Base-by-base conservation (phyloP, 2,329 filamentous ascomycete genomes). In the Penicillium sclerotiorum region DNA sequence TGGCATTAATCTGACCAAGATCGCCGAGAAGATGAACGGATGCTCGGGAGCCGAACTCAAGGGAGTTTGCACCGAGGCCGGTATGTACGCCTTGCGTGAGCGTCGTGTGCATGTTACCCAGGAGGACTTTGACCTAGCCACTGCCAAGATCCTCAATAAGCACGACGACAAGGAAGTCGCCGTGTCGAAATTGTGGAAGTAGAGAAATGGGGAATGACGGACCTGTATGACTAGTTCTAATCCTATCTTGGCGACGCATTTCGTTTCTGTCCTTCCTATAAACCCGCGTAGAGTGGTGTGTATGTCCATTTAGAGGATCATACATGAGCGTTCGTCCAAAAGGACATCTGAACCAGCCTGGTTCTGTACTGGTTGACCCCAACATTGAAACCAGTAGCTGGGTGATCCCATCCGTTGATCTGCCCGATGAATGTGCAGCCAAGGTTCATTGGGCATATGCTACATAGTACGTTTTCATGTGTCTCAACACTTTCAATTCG, bases 1-100 rank as follows among this genome's bases (percentile, higher is more conserved):
- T 67, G 94, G 94, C 45, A 97, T 99, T 78, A 95, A 99, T 76
- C 79, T 99, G 59, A 95, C 84, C 65, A 99, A 99, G 85, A 95
- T 97, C 64, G 94, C 94, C 23, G 94, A 99, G 80, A 97, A 97
- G 84, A 99, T 99, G 94, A 96, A 96, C 67, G 94, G 94, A 44
- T 99, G 94, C 75, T 96, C 92, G 3, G 94, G 94, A 53, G 94
- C 94, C 47, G 94, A 99, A 76, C 77, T 99, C 63, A 99, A 99
- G 84, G 94, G 94, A 78, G 94, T 99, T 40, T 99, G 94, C 73
- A 99, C 94, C 38, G 94, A 99, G 75, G 91, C 94, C 2, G 94
- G 94, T 65, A 99, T 99, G 94, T 99, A 94, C 69, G 94, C 94
- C 12, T 80, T 99, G 58, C 86, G 94, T 62, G 94, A 99, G 78